Conservation (phyloP, 139 green algal genomes). For the Mesotaenium endlicherianum region DNA sequence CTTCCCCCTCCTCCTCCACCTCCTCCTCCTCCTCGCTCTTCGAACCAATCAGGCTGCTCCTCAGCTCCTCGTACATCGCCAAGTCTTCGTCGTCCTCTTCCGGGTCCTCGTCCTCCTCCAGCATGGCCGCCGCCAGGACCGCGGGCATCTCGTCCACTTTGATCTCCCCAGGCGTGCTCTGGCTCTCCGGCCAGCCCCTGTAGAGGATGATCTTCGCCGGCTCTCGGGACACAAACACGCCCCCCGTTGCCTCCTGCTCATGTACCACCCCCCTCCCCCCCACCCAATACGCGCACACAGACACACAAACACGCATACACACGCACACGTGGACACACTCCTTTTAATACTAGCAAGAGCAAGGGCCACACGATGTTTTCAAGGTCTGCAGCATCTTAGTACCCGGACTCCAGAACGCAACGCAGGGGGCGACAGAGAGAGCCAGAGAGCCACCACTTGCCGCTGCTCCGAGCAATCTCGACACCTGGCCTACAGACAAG, state of each 20-base stretch:
- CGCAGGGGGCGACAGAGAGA: no score
- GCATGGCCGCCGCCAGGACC: background rate
- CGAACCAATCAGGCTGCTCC: background rate
- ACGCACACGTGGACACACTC: background rate
- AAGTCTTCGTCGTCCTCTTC: background rate
- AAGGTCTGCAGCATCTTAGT: background rate
- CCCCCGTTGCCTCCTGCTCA: constrained; percentile 25
- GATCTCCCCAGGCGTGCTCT: background rate
- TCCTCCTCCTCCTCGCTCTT: background rate
- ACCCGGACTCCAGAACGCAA: background rate
- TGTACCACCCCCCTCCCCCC: no score
- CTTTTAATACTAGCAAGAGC: background rate
- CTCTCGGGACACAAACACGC: constrained; percentile 33
- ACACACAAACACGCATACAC: no score
- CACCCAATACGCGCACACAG: no score
- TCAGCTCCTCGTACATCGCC: background rate
- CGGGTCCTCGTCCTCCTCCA: constrained; percentile 27
- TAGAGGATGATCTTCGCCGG: constrained; percentile 45
- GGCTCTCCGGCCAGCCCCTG: constrained; percentile 12
- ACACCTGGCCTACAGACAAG: no score
- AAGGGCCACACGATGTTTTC: background rate
- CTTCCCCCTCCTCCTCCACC: constrained; percentile 21
- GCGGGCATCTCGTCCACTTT: background rate
- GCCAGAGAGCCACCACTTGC: no score
- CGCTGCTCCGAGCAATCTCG: no score